Evolutionary conservation across 208 protist genomes (phyloP).

Genomic region (Balamuthia mandrillaris): DNA sequence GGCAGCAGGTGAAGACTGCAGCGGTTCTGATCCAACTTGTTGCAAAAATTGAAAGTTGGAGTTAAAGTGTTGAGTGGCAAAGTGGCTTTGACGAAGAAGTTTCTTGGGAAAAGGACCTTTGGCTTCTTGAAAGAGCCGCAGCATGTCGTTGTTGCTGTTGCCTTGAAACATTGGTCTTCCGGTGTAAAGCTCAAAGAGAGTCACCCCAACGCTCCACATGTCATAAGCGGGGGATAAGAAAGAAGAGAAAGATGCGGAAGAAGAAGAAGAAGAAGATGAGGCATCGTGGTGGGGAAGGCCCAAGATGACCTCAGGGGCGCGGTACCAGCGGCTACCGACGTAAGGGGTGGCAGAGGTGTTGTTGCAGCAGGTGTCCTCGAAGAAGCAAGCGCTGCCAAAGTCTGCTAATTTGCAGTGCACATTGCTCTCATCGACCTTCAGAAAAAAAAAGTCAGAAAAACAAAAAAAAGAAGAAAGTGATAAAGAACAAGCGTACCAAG

Average conservation of each 20-base stretch:
- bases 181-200: slow-evolving; percentile 75
- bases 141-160: slow-evolving; percentile 78
- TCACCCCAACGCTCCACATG: slow-evolving; percentile 74
- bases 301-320: slow-evolving; percentile 76
- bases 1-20: no score
- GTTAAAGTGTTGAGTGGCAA: no score
- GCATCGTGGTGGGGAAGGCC: no score
- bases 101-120: no score
- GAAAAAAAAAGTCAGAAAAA: not conserved
- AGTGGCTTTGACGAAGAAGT: no score
- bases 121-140: slow-evolving; percentile 65
- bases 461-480: not conserved
- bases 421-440: no score
- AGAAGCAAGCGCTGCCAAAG: no score
- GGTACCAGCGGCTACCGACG: slow-evolving; percentile 75
- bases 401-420: no score
- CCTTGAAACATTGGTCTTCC: slow-evolving; percentile 71
- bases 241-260: slow-evolving; percentile 67
- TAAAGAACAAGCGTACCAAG: slow-evolving; percentile 58
- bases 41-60: no score
- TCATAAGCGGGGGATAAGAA: slow-evolving; percentile 65
- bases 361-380: not conserved
- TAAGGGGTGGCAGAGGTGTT: slow-evolving; percentile 68
- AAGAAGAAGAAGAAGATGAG: no score
- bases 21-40: no score